These are phyloP conservation scores for Calonectria pauciramosa DNA, from an alignment of 2,329 filamentous ascomycete species.

Conservation along the genomic window DNA sequence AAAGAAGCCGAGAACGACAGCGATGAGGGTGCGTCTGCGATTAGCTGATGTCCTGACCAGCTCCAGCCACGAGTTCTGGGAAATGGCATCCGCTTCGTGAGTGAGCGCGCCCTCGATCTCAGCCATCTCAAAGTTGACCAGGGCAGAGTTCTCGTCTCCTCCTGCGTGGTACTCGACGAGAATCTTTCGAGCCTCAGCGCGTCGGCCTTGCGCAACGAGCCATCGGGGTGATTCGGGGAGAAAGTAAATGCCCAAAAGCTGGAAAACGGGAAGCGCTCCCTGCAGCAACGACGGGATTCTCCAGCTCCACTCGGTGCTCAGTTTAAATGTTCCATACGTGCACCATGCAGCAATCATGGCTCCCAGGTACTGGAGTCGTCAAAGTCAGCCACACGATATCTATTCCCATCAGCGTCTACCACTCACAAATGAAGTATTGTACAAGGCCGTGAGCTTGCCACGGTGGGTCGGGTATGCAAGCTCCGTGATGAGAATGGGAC, in stretches of 20 bases:
- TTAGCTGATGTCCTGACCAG: constrained; percentile 54
- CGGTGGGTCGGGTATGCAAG: constrained; percentile 32
- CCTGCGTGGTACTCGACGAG: constrained; percentile 58
- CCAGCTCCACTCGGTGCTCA: constrained; percentile 44
- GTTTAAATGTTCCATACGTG: constrained; percentile 35
- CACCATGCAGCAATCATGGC: constrained; percentile 28
- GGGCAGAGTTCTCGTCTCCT: constrained; percentile 54
- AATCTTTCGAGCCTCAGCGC: constrained; percentile 53
- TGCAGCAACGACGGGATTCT: constrained; percentile 46
- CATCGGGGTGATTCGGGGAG: constrained; percentile 47
- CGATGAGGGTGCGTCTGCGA: constrained; percentile 42
- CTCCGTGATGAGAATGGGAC: constrained; percentile 31
- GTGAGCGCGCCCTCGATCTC: constrained; percentile 55
- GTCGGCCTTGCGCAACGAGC: constrained; percentile 50
- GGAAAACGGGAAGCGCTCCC: constrained; percentile 37
- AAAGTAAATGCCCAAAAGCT: constrained; percentile 42
- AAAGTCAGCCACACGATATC: constrained; percentile 40
- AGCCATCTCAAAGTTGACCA: constrained; percentile 57
- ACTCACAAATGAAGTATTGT: constrained; percentile 46
- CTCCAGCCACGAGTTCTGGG: constrained; percentile 53
- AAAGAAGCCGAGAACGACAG: constrained; percentile 36
- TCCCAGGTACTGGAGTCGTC: constrained; percentile 25
- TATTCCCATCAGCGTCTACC: background rate
- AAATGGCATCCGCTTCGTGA: constrained; percentile 49
- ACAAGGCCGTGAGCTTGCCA: constrained; percentile 47